phyloP scores from a whole-genome alignment of 2,329 filamentous ascomycete species.

The Alternaria tenuissima region DNA sequence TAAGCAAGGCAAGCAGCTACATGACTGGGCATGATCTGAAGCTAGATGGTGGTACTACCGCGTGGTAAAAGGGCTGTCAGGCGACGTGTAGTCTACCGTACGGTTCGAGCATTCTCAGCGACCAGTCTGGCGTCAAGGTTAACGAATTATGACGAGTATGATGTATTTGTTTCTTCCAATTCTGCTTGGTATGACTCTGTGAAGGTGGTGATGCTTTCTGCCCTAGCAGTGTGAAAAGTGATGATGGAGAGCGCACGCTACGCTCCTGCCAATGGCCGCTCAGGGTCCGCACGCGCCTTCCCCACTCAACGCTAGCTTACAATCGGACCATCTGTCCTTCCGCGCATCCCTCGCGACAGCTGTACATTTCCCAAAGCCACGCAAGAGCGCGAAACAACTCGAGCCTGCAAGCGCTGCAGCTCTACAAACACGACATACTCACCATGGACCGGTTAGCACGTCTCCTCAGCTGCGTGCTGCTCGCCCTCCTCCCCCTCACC shows the following conservation, averaged over 20 bases:
- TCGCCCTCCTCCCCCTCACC: slow-evolving; percentile 56
- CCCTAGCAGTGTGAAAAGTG: neutral
- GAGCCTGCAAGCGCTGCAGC: slow-evolving; percentile 20
- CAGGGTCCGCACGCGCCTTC: slow-evolving; percentile 22
- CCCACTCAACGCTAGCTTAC: slow-evolving; percentile 20
- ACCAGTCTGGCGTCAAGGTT: neutral
- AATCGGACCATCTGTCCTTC: slow-evolving; percentile 48
- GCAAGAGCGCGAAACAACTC: slow-evolving; percentile 24
- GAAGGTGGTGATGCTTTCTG: neutral
- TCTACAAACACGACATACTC: slow-evolving; percentile 15
- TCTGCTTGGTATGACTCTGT: neutral
- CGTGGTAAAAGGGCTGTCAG: slow-evolving; percentile 34
- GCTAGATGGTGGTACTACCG: slow-evolving; percentile 47
- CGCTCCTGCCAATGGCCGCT: slow-evolving; percentile 1
- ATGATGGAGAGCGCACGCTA: neutral
- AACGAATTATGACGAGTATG: neutral
- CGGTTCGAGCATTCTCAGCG: slow-evolving; percentile 8
- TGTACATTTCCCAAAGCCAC: slow-evolving; percentile 33
- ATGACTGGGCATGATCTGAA: slow-evolving; percentile 48
- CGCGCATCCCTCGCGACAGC: slow-evolving; percentile 29
- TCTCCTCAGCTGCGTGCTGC: slow-evolving; percentile 41
- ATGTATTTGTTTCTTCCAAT: neutral
- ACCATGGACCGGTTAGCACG: slow-evolving; percentile 49
- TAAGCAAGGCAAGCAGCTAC: slow-evolving; percentile 48
- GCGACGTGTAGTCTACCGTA: neutral